Percentiles rank a stretch among this genome's conserved stretches.
phyloP scores from a whole-genome alignment of 768 basidiomycete species.

The Trametes cubensis region DNA sequence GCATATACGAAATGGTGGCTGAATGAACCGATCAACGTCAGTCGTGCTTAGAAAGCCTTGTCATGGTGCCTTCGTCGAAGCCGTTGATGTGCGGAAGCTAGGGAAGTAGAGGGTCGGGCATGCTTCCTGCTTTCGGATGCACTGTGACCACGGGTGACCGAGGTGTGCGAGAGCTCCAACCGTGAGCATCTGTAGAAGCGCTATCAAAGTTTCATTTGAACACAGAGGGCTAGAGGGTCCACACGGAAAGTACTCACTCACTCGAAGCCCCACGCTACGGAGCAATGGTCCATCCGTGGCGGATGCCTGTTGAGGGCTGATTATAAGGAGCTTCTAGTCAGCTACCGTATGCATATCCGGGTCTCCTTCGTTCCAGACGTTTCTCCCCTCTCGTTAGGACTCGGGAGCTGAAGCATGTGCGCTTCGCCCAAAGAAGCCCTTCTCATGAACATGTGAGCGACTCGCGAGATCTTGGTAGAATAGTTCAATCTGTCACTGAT shows the following conservation, averaged over 20 bases:
- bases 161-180: conserved; percentile 19
- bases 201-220: conserved; percentile 22
- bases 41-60: background rate
- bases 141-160: conserved; percentile 19
- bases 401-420: background rate
- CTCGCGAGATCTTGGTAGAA: background rate
- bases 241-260: conserved; percentile 11
- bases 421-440: background rate
- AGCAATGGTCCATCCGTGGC: background rate
- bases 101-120: conserved; percentile 4
- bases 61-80: background rate
- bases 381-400: background rate
- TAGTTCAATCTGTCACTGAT: background rate
- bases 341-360: background rate
- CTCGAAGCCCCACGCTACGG: background rate
- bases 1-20: conserved; percentile 4
- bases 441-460: background rate
- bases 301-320: background rate
- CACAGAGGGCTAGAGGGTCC: conserved; percentile 16
- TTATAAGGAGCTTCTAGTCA: background rate
- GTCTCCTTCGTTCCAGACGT: background rate
- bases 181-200: conserved; percentile 12
- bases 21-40: conserved; percentile 3
- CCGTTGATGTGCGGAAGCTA: conserved; percentile 1
- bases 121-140: background rate